Base-by-base conservation (phyloP, 164 flowering plant species). In the Santalum album region DNA sequence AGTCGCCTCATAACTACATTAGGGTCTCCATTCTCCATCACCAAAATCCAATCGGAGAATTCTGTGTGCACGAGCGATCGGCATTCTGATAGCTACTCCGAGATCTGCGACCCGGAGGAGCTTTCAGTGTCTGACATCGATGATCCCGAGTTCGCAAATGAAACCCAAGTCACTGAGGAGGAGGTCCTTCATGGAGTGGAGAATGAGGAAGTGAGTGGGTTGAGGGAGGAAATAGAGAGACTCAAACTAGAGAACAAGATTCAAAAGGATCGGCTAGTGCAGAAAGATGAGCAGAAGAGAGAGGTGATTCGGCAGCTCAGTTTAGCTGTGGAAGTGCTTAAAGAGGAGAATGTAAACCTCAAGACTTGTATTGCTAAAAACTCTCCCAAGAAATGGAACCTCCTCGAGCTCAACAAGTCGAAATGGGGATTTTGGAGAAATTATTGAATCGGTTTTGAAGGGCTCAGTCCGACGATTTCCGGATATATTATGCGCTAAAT, bases 211-310 rank as follows among this genome's bases (percentile, higher is more conserved):
- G 16, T 75, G 50, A 48, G 36, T 73, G 75, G 69, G 62, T 53
- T 85, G 65, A 75, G 55, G 70, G 79, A 80, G 47, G 90, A 87
- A 69, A 29, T 80, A 7, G 69, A 69, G 53, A 72, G 58, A 44
- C 82, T 87, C 18, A 67, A 62, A 57, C 79, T 69, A 57, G 90
- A 83, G 72, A 80, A 79, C 65, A 65, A 26, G 46, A 21, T 53
- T 43, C 84, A 76, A 25, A 71, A 66, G 64, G 80, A 65, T 42
- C 64, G 65, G 34, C 50, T 89, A 20, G 16, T 48, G 65, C 75
- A 74, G 63, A 92, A 82, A 65, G 92, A 86, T 69, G 96, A 84
- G 62, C 87, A 86, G 79, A 92, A 92, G 81, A 76, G 86, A 43
- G 94, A 86, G 63, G 94, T 66, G 0, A 89, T 86, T 32, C 78